A percentile compares a stretch with the other conserved stretches of the same genome.
Conservation (phyloP, 805 yeast genomes). For the Komagataella pseudopastoris region DNA sequence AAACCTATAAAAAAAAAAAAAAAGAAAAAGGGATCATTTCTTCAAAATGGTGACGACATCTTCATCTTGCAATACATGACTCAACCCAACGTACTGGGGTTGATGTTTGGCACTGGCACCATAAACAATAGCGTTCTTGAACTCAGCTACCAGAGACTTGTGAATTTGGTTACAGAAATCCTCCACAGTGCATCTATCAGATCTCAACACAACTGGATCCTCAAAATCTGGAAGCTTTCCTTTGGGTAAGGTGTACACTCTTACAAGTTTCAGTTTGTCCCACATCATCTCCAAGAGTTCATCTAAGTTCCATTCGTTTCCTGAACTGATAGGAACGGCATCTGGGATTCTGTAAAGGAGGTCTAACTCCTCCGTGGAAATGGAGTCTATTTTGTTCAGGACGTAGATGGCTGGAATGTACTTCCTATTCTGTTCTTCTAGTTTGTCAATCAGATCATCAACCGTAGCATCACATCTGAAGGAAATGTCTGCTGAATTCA, state of each 20-base stretch:
- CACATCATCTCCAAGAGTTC: conserved; percentile 93
- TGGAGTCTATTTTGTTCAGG: conserved; percentile 89
- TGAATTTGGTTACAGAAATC: conserved; percentile 96
- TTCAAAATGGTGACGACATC: conserved; percentile 94
- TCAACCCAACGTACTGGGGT: conserved; percentile 89
- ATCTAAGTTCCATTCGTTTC: conserved; percentile 93
- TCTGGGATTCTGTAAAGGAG: conserved; percentile 84
- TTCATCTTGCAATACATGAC: conserved; percentile 80
- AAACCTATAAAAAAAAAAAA: not conserved
- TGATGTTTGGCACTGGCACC: conserved; percentile 96
- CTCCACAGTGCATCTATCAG: conserved; percentile 73
- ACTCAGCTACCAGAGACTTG: conserved; percentile 86
- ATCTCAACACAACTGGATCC: conserved; percentile 88
- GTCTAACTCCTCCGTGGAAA: conserved; percentile 87
- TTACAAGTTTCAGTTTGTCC: conserved; percentile 78
- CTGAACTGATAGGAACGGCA: conserved; percentile 95
- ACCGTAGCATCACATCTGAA: conserved; percentile 97
- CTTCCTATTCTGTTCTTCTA: conserved; percentile 81
- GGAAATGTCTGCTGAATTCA: conserved; percentile 92
- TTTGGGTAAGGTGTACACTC: conserved; percentile 96
- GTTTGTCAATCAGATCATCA: conserved; percentile 88
- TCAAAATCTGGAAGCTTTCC: conserved; percentile 86
- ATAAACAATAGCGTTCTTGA: conserved; percentile 83
- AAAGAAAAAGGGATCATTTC: conserved; percentile 19
- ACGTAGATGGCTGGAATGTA: conserved; percentile 95